phyloP scores from a whole-genome alignment of 2,329 filamentous ascomycete species.

The Aspergillaceae sp. region DNA sequence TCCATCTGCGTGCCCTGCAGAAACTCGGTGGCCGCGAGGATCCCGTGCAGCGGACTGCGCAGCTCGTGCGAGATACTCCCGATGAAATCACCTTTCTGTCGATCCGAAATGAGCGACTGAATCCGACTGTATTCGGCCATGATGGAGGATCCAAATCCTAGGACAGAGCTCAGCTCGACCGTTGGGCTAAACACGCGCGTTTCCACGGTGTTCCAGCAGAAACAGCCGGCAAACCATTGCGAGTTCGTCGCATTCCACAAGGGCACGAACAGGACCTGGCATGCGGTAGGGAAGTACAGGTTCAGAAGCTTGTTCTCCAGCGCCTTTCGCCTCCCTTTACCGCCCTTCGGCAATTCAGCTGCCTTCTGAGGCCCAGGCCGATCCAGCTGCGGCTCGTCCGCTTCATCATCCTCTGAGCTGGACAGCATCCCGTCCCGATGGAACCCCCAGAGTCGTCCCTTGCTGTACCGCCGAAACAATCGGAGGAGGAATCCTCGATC shows the following conservation, averaged over 20 bases:
- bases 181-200: conserved; percentile 29
- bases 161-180: conserved; percentile 33
- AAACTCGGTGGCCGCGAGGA: conserved; percentile 35
- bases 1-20: conserved; percentile 30
- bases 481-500: conserved; percentile 25
- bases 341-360: conserved; percentile 12
- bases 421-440: conserved; percentile 36
- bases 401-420: conserved; percentile 37
- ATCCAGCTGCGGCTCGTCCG: neutral
- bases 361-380: conserved; percentile 7
- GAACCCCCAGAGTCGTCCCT: conserved; percentile 43
- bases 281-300: conserved; percentile 39
- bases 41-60: conserved; percentile 36
- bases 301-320: conserved; percentile 33
- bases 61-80: conserved; percentile 38
- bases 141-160: conserved; percentile 35
- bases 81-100: conserved; percentile 38
- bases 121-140: conserved; percentile 37
- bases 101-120: conserved; percentile 35
- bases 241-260: conserved; percentile 43
- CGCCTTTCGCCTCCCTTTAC: conserved; percentile 22
- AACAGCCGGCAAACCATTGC: conserved; percentile 40
- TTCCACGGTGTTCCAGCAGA: conserved; percentile 35
- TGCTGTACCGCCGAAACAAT: conserved; percentile 38
- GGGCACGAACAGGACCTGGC: conserved; percentile 44